Evolutionary conservation across 2,329 filamentous ascomycete species (phyloP).

Genomic region (Fusarium sp.): DNA sequence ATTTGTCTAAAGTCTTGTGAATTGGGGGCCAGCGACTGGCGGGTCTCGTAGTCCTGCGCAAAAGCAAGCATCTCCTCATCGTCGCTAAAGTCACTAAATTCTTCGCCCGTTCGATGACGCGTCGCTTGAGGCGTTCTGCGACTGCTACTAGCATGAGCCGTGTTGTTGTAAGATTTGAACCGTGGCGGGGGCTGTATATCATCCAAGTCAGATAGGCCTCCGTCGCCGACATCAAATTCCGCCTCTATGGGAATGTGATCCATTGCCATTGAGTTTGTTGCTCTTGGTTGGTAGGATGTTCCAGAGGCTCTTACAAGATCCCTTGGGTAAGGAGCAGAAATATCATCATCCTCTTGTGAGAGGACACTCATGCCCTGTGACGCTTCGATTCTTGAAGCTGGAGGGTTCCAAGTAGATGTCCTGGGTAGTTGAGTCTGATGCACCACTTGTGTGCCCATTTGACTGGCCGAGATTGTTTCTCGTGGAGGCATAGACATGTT

Average conservation of each 20-base stretch:
- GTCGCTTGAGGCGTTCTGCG: slow-evolving; percentile 33
- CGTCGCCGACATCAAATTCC: slow-evolving; percentile 44
- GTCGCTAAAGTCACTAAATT: slow-evolving; percentile 62
- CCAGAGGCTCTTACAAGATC: slow-evolving; percentile 22
- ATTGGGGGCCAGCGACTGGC: slow-evolving; percentile 47
- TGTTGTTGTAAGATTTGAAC: slow-evolving; percentile 12
- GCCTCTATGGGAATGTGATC: slow-evolving; percentile 22
- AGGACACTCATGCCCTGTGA: slow-evolving; percentile 40
- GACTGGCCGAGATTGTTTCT: slow-evolving; percentile 48
- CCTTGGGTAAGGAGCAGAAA: slow-evolving; percentile 45
- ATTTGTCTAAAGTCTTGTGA: slow-evolving; percentile 50
- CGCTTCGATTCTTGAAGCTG: slow-evolving; percentile 32
- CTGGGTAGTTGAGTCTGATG: slow-evolving; percentile 62
- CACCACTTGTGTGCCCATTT: slow-evolving; percentile 60
- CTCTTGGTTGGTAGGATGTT: slow-evolving; percentile 4
- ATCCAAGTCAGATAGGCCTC: slow-evolving; percentile 48
- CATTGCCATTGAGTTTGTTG: slow-evolving; percentile 1
- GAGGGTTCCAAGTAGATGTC: slow-evolving; percentile 41
- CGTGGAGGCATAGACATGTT: slow-evolving; percentile 51
- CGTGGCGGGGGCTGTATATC: slow-evolving; percentile 41
- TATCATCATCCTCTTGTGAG: slow-evolving; percentile 41
- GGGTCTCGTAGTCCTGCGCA: slow-evolving; percentile 62
- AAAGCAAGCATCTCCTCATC: slow-evolving; percentile 64
- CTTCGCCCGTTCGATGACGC: slow-evolving; percentile 45
- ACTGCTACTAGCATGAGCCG: slow-evolving; percentile 1